Conservation (phyloP, 805 yeast species). For the Kodamaea laetipori region DNA sequence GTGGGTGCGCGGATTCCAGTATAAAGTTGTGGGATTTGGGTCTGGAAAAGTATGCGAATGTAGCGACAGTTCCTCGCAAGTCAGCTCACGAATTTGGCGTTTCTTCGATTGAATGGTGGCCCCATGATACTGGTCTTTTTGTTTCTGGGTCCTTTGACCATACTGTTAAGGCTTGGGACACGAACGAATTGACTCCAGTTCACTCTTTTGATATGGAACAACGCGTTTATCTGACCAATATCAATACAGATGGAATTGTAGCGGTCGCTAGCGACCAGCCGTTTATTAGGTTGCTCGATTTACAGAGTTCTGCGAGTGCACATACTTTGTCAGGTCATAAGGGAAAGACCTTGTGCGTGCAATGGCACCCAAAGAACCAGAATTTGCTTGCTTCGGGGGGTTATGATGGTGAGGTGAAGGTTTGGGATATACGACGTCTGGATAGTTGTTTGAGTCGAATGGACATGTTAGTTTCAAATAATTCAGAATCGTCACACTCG, state of each 20-base stretch:
- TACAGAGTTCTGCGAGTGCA: slow-evolving; percentile 70
- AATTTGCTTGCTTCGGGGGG: slow-evolving; percentile 77
- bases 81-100: slow-evolving; percentile 69
- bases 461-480: slow-evolving; percentile 54
- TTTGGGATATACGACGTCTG: slow-evolving; percentile 85
- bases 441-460: slow-evolving; percentile 62
- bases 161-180: slow-evolving; percentile 79
- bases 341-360: slow-evolving; percentile 56
- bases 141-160: slow-evolving; percentile 80
- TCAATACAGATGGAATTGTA: slow-evolving; percentile 52
- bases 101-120: slow-evolving; percentile 84
- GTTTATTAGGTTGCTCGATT: slow-evolving; percentile 67
- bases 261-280: slow-evolving; percentile 75
- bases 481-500: slow-evolving; percentile 17
- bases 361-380: slow-evolving; percentile 72
- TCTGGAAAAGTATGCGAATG: slow-evolving; percentile 17
- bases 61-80: slow-evolving; percentile 41
- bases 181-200: slow-evolving; percentile 63
- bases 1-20: slow-evolving; percentile 75
- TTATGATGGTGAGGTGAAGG: slow-evolving; percentile 71
- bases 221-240: slow-evolving; percentile 68
- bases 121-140: slow-evolving; percentile 82
- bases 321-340: slow-evolving; percentile 69
- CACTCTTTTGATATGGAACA: slow-evolving; percentile 64
- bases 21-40: slow-evolving; percentile 66